These are phyloP conservation scores for Blastocystis sp. DNA, from an alignment of 352 stramenopile species.

Conservation along the genomic window DNA sequence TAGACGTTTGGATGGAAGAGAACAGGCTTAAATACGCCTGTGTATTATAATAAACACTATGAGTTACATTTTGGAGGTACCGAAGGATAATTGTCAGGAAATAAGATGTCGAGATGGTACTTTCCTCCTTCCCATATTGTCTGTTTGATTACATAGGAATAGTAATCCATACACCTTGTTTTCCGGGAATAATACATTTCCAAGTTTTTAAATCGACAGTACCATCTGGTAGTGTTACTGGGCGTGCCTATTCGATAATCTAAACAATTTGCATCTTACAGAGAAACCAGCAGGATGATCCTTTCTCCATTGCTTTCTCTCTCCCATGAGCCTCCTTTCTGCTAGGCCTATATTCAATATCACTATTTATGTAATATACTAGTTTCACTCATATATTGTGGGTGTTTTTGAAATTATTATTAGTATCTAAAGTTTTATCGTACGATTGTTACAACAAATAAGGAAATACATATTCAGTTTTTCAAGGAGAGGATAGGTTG, in stretches of 20 bases:
- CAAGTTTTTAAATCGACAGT: constrained; percentile 59
- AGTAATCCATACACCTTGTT: neutral
- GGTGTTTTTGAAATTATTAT: neutral
- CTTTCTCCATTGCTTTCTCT: constrained; percentile 61
- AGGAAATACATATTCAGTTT: neutral
- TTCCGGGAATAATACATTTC: constrained; percentile 62
- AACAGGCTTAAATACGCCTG: constrained; percentile 57
- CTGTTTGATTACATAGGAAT: neutral
- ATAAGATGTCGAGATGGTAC: constrained; percentile 10
- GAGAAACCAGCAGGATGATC: constrained; percentile 59
- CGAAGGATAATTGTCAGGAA: constrained; percentile 50
- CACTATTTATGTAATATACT: neutral
- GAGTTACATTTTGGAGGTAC: constrained; percentile 39
- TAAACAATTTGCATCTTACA: neutral
- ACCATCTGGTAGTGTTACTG: neutral
- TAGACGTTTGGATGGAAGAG: constrained; percentile 62
- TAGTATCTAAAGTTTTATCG: neutral
- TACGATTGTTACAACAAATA: neutral
- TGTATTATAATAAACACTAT: neutral
- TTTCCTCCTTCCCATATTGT: constrained; percentile 61
- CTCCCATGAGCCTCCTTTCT: constrained; percentile 52
- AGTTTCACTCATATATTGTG: neutral
- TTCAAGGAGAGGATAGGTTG: neutral
- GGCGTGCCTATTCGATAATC: neutral
- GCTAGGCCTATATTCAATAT: constrained; percentile 14